Percentiles rank a stretch among this genome's conserved stretches.
Conservation (phyloP, 192 early-diverging fungal species). For the Dispira simplex region DNA sequence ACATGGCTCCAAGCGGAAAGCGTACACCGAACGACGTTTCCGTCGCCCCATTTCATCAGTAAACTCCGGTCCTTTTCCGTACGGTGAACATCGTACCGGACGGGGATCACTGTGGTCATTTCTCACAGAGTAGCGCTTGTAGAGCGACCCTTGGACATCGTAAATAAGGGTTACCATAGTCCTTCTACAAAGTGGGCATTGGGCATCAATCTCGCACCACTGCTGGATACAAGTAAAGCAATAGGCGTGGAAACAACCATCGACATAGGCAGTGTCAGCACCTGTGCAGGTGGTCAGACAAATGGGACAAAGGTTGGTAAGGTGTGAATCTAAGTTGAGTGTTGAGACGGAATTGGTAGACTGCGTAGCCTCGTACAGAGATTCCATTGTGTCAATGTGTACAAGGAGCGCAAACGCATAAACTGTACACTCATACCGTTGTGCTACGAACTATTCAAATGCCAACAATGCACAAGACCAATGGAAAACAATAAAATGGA, state of each 20-base stretch:
- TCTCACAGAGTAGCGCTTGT: background rate
- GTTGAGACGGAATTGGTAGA: too few relatives aligned
- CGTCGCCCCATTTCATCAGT: background rate
- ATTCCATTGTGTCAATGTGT: too few relatives aligned
- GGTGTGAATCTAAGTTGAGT: background rate
- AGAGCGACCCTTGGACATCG: background rate
- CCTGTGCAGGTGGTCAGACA: background rate
- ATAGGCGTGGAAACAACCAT: conserved; percentile 2
- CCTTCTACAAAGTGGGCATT: background rate
- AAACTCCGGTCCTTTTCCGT: background rate
- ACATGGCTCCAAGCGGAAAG: background rate
- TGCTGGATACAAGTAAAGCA: conserved; percentile 8
- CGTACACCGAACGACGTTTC: conserved; percentile 5
- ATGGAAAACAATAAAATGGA: too few relatives aligned
- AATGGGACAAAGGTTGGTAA: conserved; percentile 2
- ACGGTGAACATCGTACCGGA: background rate
- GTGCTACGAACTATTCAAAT: too few relatives aligned
- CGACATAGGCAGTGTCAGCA: background rate
- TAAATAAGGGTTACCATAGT: background rate
- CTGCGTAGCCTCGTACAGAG: too few relatives aligned
- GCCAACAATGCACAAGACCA: too few relatives aligned
- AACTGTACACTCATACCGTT: too few relatives aligned
- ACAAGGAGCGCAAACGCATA: too few relatives aligned
- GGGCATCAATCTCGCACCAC: conserved; percentile 3
- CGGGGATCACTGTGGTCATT: too few relatives aligned